Evolutionary conservation across 148 eudicot genomes (phyloP), one percentile per base, ranked within the genome.

Genomic region (Fallopia convolvulus): DNA sequence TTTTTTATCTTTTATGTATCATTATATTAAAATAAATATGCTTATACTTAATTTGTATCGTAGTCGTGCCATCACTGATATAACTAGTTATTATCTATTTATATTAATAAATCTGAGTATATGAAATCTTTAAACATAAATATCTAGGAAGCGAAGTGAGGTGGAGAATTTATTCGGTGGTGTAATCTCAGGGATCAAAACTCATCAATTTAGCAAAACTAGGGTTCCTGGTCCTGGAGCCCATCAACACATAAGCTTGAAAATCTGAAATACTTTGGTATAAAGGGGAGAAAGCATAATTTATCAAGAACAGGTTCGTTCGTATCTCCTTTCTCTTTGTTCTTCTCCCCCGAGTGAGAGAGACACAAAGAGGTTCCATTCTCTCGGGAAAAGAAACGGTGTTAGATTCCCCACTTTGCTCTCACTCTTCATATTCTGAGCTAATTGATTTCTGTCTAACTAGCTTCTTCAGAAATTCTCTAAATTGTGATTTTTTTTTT

Each of bases 121-220:
- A 44, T 44, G 10, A 44, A 8, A 44, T 42, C 46, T 6, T 44
- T 9, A 9, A 44, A 44, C 47, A 9, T 44, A 44, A 63, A 63
- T 26, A 63, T 63, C 70, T 63, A 11, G 10, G 18, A 66, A 66
- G 72, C 42, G 32, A 66, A 15, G 17, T 14, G 40, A 8, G 44
- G 72, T 13, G 41, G 21, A 33, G 72, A 66, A 66, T 66, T 66
- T 66, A 66, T 66, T 36, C 72, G 44, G 72, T 5, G 44, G 72
- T 66, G 36, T 44, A 36, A 66, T 66, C 17, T 66, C 33, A 14
- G 72, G 42, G 36, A 23, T 66, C 33, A 36, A 66, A 61, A 61
- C 13, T 61, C 68, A 10, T 66, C 72, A 66, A 36, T 63, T 63
- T 6, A 18, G n/a, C 70, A 30, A 55, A 55, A 63, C 17, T 63